A percentile compares a stretch with the other conserved stretches of the same genome.
These are phyloP conservation scores for Rubus idaeus DNA, from an alignment of 306 rosid species.

Conservation along the genomic window DNA sequence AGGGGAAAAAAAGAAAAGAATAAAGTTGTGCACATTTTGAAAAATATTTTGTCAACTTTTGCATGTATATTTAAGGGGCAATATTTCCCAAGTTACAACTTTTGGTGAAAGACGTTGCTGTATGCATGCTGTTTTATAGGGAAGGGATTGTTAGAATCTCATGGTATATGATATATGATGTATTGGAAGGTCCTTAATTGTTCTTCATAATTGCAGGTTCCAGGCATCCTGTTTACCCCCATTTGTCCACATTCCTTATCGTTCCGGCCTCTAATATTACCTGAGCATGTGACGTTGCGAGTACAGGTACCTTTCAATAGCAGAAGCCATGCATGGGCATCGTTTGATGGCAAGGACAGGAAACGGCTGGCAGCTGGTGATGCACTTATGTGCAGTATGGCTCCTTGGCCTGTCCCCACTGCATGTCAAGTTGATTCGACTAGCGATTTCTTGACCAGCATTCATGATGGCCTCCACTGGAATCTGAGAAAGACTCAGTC, in stretches of 20 bases:
- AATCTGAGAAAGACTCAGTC: constrained; percentile 84
- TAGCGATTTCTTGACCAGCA: constrained; percentile 77
- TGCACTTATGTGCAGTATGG: constrained; percentile 96
- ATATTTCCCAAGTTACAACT: not conserved
- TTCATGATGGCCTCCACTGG: constrained; percentile 97
- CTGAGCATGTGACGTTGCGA: constrained; percentile 80
- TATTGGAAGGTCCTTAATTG: not conserved
- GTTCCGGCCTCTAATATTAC: constrained; percentile 84
- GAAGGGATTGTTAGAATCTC: no score
- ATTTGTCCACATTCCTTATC: constrained; percentile 92
- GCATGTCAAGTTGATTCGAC: constrained; percentile 88
- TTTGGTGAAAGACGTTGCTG: not conserved
- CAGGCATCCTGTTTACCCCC: constrained; percentile 91
- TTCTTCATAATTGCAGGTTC: constrained; percentile 64
- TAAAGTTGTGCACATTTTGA: not conserved
- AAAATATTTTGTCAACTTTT: not conserved
- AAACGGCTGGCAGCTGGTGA: constrained; percentile 81
- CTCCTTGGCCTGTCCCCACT: constrained; percentile 98
- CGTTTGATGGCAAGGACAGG: constrained; percentile 94
- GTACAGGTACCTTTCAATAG: constrained; percentile 90
- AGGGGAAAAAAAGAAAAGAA: not conserved
- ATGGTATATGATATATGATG: not conserved
- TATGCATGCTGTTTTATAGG: not conserved
- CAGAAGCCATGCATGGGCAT: constrained; percentile 93
- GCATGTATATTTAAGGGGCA: not conserved